Percentiles rank a stretch among this genome's conserved stretches.
Conservation (phyloP, 129 eudicot genomes). For the Saussurea involucrata region DNA sequence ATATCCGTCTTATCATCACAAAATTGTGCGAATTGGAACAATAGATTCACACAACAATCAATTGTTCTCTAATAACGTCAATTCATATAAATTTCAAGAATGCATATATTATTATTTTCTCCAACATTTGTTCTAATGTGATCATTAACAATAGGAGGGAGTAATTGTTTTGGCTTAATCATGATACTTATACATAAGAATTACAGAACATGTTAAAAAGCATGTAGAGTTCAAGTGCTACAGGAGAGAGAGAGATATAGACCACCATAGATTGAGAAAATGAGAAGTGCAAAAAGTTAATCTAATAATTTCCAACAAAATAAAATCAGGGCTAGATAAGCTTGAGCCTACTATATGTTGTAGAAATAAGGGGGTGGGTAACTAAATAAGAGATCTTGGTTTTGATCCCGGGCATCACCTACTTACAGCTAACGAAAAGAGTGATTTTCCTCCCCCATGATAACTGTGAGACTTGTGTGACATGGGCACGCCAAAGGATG, state of each 20-base stretch:
- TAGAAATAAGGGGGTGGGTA: neutral
- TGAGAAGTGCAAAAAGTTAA: neutral
- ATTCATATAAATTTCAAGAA: too few species aligned
- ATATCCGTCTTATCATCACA: too few species aligned
- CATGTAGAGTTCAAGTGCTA: too few species aligned
- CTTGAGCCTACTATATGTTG: neutral
- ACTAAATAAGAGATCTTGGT: neutral
- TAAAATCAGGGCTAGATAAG: neutral
- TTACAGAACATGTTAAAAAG: neutral
- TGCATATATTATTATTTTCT: too few species aligned
- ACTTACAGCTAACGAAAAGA: neutral
- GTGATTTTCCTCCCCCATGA: neutral
- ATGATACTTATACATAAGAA: neutral
- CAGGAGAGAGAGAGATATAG: neutral
- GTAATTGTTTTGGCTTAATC: neutral
- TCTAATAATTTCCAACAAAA: neutral
- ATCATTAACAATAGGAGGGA: too few species aligned
- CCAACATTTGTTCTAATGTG: neutral
- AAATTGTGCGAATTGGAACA: too few species aligned
- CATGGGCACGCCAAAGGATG: neutral
- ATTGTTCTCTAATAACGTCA: too few species aligned
- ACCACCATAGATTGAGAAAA: neutral
- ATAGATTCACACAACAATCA: too few species aligned
- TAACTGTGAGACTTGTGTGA: neutral
- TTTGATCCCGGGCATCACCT: neutral